Base-by-base conservation (phyloP, 2,329 filamentous ascomycete genomes). In the Alternaria sp. region DNA sequence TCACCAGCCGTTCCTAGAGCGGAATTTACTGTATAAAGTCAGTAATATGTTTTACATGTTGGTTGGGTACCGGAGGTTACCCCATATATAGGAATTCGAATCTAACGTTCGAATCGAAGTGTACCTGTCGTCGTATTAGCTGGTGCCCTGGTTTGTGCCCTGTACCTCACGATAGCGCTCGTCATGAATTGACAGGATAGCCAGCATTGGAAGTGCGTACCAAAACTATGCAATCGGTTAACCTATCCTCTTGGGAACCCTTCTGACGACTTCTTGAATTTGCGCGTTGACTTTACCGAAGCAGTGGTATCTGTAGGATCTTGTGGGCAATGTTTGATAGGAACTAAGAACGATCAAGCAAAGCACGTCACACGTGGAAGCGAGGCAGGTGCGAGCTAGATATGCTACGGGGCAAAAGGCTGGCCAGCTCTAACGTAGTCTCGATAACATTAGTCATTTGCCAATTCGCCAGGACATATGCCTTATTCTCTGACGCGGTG, bases 1-100 rank as follows among this genome's bases (percentile, higher is more conserved):
- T 66, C 36, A 76, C 73, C 73, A 76, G 47, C 73, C 73, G 54
- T 65, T 73, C 55, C 65, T 72, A 38, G 73, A 76, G 48, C 73
- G 72, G 57, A 63, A 73, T 61, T 74, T 76, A 48, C 73, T 73
- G 18, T 68, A 74, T 71, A 2, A 30, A 39, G 47, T 57, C 53
- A 57, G 47, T 26, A 49, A 30, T 12, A 30, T 32, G 32, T 46
- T 34, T 28, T 7, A 54, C 22, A 8, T 16, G 20, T 16, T 32
- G 38, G 39, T 6, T 42, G 22, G 9, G 32, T 28, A 41, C 46
- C 9, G 42, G 44, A 46, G 24, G n/a, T 53, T 56, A 59, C 57
- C 57, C 57, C 57, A 59, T 59, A 24, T 48, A 42, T 57, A 41
- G 54, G 44, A 32, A 57, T 28, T 52, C 20, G 28, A 43, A 38